Base-by-base conservation (phyloP, 2,329 filamentous ascomycete genomes). In the Xylaria sp. region DNA sequence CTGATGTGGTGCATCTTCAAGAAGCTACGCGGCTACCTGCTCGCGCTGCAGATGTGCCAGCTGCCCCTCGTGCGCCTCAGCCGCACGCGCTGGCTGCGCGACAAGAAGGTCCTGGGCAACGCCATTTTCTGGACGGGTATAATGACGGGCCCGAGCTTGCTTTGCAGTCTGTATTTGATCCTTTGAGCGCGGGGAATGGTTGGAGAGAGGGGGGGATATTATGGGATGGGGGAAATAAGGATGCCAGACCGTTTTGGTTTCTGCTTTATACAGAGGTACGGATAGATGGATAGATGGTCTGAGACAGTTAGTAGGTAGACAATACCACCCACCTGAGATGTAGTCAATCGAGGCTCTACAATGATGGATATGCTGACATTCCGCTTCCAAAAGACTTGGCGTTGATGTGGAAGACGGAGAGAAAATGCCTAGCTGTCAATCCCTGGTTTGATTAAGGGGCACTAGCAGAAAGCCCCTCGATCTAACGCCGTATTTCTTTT, bases 1-100 rank as follows among this genome's bases (percentile, higher is more conserved):
- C 86, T 94, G 75, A 94, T 94, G 92, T 91, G 90, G 83, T 92
- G 92, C 73, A 84, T 94, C 41, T 94, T 94, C 79, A 91, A 91
- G 79, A 94, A 93, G 80, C 84, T 94, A 10, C 83, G 92, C 48
- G 92, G 92, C 0, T 94, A 94, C 74, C 80, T 94, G 55, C 86
- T 94, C 25, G 81, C 89, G n/a, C 80, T 92, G 75, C 92, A 94
- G 78, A 89, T 95, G 87, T 85, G 85, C 71, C 92, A 95, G 80
- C 79, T 94, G 54, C 92, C 92, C 41, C 81, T 94, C 15, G 90
- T 92, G 2, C 84, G 84, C 39, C 77, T 94, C 55, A 91, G 89
- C 74, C 85, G 90, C 71, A 92, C 90, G 1, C 88, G 84, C 72
- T 88, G 90, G 82, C 82, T 94, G 77, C 88, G 87, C 72, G 87